Evolutionary conservation across 1,284 basidiomycete species (phyloP), one percentile per base, ranked within the genome.

Genomic region (Bondarzewia mesenterica): DNA sequence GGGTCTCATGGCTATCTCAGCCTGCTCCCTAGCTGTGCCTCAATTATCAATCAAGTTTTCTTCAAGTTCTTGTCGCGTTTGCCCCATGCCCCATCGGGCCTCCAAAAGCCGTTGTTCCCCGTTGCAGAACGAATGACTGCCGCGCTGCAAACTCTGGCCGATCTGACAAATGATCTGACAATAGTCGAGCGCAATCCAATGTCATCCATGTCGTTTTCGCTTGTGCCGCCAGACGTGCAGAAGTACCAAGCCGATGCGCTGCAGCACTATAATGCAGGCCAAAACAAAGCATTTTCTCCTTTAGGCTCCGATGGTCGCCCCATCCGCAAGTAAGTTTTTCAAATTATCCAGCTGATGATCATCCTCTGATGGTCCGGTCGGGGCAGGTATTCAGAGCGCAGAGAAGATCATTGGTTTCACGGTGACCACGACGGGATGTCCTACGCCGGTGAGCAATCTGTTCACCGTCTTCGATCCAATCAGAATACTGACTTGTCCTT

Each of bases 131-230:
- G 80, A n/a, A 78, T 85, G 72, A 60, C 63, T 44, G 56, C 55
- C 4, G 85, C 82, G 0, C 61, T 88, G 6, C 60, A 57, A 14
- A 70, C 64, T 46, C 67, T 86, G 22, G 72, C 77, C 6, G 69
- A 74, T 23, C 63, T 82, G 22, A 66, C 67, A 26, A 72, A 69
- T 18, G 70, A 78, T 56, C 59, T 70, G 2, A 63, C 65, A 12
- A 72, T 81, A 26, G 67, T 68, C 7, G 59, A 65, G 8, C 73
- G 77, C n/a, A 71, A 82, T 55, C 77, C 82, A 7, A 52, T 58
- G n/a, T 82, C 75, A 3, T 67, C 78, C 1, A 62, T 86, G 42
- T 85, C 82, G 5, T 88, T 88, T 58, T 83, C 75, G 14, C 79
- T 78, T 54, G 68, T 83, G 29, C 57, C 77, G 0, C 63, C 68